Conservation (phyloP, 78 protist genomes). For the Thecamonas trahens region DNA sequence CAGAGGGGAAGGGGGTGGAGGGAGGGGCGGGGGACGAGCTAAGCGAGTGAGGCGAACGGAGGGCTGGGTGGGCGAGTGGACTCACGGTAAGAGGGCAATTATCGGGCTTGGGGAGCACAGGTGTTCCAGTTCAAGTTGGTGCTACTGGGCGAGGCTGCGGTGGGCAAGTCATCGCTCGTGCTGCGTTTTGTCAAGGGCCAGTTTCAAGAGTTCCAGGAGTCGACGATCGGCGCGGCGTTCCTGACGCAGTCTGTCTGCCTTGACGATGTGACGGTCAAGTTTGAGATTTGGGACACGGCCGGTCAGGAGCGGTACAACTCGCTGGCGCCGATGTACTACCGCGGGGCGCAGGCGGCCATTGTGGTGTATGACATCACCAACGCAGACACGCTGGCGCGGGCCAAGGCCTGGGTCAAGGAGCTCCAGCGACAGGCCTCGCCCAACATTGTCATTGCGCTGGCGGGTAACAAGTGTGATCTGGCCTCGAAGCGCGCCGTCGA, state of each 20-base stretch:
- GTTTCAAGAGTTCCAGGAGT: constrained; percentile 92
- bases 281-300: constrained; percentile 92
- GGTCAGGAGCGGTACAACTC: constrained; percentile 79
- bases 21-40: too few species aligned
- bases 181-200: constrained; percentile 91
- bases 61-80: too few species aligned
- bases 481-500: constrained; percentile 63
- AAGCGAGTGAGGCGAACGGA: too few species aligned
- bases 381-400: constrained; percentile 71
- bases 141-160: constrained; percentile 73
- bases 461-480: constrained; percentile 96
- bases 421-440: constrained; percentile 92
- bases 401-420: constrained; percentile 92
- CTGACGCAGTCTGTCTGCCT: constrained; percentile 87
- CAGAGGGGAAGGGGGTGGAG: too few species aligned
- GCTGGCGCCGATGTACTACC: constrained; percentile 94
- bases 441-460: constrained; percentile 88
- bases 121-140: constrained; percentile 71
- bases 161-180: constrained; percentile 73
- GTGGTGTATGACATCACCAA: constrained; percentile 87
- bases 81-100: background rate
- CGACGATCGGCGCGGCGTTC: constrained; percentile 96
- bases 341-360: constrained; percentile 93
- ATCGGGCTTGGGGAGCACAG: too few species aligned
- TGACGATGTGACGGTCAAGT: constrained; percentile 88